Percentiles rank a stretch among this genome's conserved stretches.
phyloP scores from a whole-genome alignment of 345 rosid genomes.

The Murraya koenigii region DNA sequence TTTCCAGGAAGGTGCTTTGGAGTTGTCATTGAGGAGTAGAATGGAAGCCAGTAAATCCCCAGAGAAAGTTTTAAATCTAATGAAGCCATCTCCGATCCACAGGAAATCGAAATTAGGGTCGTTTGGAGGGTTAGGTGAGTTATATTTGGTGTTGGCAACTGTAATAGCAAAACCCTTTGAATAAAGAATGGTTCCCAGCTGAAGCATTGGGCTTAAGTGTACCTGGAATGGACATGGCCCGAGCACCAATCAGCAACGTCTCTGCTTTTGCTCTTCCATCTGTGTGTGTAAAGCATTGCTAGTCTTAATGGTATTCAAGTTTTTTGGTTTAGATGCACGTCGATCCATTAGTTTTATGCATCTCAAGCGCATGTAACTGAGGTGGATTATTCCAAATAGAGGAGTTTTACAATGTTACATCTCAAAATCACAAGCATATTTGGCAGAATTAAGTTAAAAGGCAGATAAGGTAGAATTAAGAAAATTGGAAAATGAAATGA shows the following conservation, averaged over 20 bases:
- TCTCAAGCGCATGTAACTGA: not conserved
- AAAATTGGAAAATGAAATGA: no score
- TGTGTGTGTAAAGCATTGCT: not conserved
- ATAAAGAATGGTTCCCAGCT: slow-evolving; percentile 35
- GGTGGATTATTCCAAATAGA: not conserved
- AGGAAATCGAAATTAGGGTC: slow-evolving; percentile 40
- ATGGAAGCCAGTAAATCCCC: slow-evolving; percentile 17
- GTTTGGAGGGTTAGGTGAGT: slow-evolving; percentile 27
- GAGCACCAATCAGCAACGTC: slow-evolving; percentile 20
- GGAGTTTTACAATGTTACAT: no score
- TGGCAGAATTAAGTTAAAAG: no score
- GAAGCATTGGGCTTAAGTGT: slow-evolving; percentile 49
- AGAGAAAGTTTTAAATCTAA: slow-evolving; percentile 21
- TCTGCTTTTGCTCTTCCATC: slow-evolving; percentile 1
- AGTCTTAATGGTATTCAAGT: not conserved
- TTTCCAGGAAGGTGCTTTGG: slow-evolving; percentile 29
- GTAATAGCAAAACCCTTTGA: slow-evolving; percentile 36
- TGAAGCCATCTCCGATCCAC: slow-evolving; percentile 34
- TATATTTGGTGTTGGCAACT: slow-evolving; percentile 29
- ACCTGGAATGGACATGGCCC: slow-evolving; percentile 46
- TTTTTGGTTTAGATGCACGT: not conserved
- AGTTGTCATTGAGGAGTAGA: slow-evolving; percentile 37
- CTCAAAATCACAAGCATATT: no score
- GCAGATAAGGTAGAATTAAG: no score
- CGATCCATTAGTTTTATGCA: no score